Conservation (phyloP, 2,329 filamentous ascomycete species). For the Penicillium sp. region DNA sequence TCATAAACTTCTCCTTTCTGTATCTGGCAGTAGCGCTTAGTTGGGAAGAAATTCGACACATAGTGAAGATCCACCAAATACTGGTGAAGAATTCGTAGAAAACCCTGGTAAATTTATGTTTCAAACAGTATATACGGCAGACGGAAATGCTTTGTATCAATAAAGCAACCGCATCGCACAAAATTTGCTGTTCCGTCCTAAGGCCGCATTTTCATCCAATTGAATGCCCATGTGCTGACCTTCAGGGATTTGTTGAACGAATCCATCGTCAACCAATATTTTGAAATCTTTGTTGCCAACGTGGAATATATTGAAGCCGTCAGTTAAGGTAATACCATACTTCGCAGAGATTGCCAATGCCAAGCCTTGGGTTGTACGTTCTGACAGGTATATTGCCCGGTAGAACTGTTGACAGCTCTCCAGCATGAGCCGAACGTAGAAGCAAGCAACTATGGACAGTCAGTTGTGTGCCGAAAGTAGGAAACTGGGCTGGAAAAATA, state of each 20-base stretch:
- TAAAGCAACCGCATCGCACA: not conserved
- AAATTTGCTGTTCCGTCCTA: not conserved
- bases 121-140: too few species aligned
- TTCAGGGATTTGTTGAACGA: constrained; percentile 75
- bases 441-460: constrained; percentile 56
- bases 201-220: not conserved
- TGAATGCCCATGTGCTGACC: constrained; percentile 74
- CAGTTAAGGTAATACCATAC: constrained; percentile 70
- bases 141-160: not conserved
- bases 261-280: constrained; percentile 82
- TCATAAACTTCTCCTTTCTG: too few species aligned
- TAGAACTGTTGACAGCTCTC: constrained; percentile 62
- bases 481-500: constrained; percentile 21
- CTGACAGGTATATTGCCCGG: constrained; percentile 76
- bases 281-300: constrained; percentile 71
- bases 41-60: too few species aligned
- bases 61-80: too few species aligned
- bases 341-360: constrained; percentile 69
- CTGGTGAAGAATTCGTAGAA: too few species aligned
- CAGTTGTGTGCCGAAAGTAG: not conserved
- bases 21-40: too few species aligned
- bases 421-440: constrained; percentile 67
- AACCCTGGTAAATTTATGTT: too few species aligned
- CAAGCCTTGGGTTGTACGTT: constrained; percentile 71
- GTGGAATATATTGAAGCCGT: constrained; percentile 68